A percentile compares a stretch with the other conserved stretches of the same genome.
Conservation (phyloP, 2,329 filamentous ascomycete species). For the Balansia obtecta region DNA sequence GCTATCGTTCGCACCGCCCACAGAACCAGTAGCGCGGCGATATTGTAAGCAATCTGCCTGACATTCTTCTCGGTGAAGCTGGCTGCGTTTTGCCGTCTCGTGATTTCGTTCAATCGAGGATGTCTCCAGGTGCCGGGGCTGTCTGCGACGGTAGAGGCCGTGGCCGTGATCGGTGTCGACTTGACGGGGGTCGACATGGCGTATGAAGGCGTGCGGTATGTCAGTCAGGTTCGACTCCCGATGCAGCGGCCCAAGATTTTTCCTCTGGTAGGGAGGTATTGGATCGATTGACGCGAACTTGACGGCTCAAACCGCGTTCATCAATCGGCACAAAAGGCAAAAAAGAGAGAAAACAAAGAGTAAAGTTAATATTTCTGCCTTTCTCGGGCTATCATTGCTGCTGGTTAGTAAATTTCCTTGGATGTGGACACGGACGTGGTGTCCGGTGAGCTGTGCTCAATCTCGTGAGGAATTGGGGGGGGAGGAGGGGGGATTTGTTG, state of each 20-base stretch:
- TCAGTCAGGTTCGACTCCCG: no score
- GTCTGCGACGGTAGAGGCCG: conserved; percentile 29
- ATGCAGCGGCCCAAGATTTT: background rate
- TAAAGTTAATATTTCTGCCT: background rate
- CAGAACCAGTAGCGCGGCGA: conserved; percentile 30
- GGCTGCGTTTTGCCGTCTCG: conserved; percentile 62
- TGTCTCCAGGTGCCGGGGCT: conserved; percentile 81
- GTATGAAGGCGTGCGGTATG: background rate
- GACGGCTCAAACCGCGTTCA: background rate
- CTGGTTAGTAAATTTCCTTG: conserved; percentile 19
- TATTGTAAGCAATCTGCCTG: conserved; percentile 56
- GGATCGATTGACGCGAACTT: background rate
- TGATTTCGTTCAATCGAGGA: conserved; percentile 78
- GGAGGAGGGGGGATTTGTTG: conserved; percentile 23
- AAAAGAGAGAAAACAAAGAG: background rate
- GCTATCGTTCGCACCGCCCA: conserved; percentile 23
- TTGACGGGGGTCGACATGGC: conserved; percentile 20
- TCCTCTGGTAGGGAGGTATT: background rate
- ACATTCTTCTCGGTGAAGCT: conserved; percentile 72
- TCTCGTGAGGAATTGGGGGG: background rate
- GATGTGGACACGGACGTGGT: conserved; percentile 20
- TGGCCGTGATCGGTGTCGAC: conserved; percentile 30
- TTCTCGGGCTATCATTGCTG: conserved; percentile 5
- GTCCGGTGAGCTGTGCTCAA: conserved; percentile 14
- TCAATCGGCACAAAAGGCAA: background rate